A percentile compares a stretch with the other conserved stretches of the same genome.
phyloP scores from a whole-genome alignment of 2,329 filamentous ascomycete species.

The Ascochyta lentis region DNA sequence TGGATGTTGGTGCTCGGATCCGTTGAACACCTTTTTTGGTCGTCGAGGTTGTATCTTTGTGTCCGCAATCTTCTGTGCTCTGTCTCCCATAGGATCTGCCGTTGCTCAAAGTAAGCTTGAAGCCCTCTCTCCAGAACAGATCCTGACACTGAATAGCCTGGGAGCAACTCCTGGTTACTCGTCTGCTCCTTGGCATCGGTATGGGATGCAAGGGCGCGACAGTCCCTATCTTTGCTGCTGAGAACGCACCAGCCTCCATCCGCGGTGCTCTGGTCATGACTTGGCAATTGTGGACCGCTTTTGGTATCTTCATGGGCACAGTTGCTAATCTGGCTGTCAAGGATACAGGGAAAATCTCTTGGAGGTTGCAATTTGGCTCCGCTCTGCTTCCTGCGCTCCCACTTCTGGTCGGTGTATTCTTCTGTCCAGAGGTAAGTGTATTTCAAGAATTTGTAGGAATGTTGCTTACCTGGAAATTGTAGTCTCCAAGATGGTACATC shows the following conservation, averaged over 20 bases:
- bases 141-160: constrained; percentile 27
- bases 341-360: constrained; percentile 35
- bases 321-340: constrained; percentile 51
- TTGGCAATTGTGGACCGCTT: constrained; percentile 55
- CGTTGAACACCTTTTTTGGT: constrained; percentile 30
- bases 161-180: constrained; percentile 51
- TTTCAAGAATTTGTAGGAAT: constrained; percentile 26
- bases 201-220: constrained; percentile 56
- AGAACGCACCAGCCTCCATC: constrained; percentile 57
- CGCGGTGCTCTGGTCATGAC: constrained; percentile 57
- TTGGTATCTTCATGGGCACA: constrained; percentile 56
- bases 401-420: constrained; percentile 24
- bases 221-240: constrained; percentile 55
- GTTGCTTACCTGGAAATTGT: constrained; percentile 16
- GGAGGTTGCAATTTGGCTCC: constrained; percentile 33
- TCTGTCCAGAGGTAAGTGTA: constrained; percentile 53
- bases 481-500: constrained; percentile 32
- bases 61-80: constrained; percentile 27
- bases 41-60: constrained; percentile 33
- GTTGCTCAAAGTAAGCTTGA: constrained; percentile 24
- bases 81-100: constrained; percentile 27
- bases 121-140: constrained; percentile 7
- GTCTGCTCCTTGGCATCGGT: constrained; percentile 50
- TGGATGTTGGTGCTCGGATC: constrained; percentile 31
- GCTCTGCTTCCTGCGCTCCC: constrained; percentile 31